A percentile compares a stretch with the other conserved stretches of the same genome.
These are phyloP conservation scores for Candida nanaspora DNA, from an alignment of 805 yeast genomes.

Conservation along the genomic window DNA sequence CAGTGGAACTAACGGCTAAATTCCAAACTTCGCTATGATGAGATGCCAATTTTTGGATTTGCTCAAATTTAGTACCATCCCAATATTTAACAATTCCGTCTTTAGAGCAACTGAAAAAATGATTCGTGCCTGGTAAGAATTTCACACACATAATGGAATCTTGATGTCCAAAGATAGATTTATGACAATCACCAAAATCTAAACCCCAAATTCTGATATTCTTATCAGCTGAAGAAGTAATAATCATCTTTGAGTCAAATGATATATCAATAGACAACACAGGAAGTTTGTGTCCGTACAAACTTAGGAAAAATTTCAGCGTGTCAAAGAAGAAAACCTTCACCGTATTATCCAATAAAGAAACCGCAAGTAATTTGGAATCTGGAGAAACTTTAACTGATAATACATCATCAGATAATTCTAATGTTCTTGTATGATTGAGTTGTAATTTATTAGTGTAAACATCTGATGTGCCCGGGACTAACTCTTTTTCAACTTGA, in stretches of 20 bases:
- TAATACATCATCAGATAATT: slow-evolving; percentile 79
- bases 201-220: slow-evolving; percentile 98
- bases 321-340: slow-evolving; percentile 87
- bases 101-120: slow-evolving; percentile 84
- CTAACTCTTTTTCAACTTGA: slow-evolving; percentile 53
- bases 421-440: slow-evolving; percentile 73
- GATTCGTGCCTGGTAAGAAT: slow-evolving; percentile 79
- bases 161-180: slow-evolving; percentile 93
- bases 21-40: slow-evolving; percentile 96
- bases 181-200: slow-evolving; percentile 98
- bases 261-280: slow-evolving; percentile 91
- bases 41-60: slow-evolving; percentile 77
- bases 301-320: slow-evolving; percentile 76
- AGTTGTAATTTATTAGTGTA: slow-evolving; percentile 48
- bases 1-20: slow-evolving; percentile 66
- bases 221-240: slow-evolving; percentile 95
- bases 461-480: slow-evolving; percentile 56
- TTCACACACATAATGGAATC: slow-evolving; percentile 88
- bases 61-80: slow-evolving; percentile 98
- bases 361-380: slow-evolving; percentile 67
- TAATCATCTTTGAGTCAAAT: slow-evolving; percentile 74
- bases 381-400: slow-evolving; percentile 78
- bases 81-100: slow-evolving; percentile 89
- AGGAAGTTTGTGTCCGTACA: slow-evolving; percentile 95
- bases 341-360: slow-evolving; percentile 89